These are phyloP conservation scores for Odontarrhena argentea DNA, from an alignment of 345 rosid genomes.

Conservation along the genomic window DNA sequence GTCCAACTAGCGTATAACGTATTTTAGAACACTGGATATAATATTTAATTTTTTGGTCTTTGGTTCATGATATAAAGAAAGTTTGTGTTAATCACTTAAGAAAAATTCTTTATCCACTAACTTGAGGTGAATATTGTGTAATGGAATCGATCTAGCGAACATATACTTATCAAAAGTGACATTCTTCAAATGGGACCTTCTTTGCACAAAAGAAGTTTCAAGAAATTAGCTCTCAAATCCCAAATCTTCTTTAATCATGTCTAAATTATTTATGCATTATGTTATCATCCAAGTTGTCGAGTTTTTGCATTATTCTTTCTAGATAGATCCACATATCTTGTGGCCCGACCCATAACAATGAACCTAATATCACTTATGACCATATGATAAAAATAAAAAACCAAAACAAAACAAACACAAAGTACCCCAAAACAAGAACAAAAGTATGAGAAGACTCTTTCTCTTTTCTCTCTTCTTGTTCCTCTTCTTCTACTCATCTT, in stretches of 20 bases:
- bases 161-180: conserved; percentile 33
- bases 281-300: conserved; percentile 23
- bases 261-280: conserved; percentile 16
- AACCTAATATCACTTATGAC: conserved; percentile 8
- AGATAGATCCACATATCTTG: not conserved
- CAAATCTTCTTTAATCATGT: conserved; percentile 20
- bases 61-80: conserved; percentile 10
- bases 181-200: conserved; percentile 31
- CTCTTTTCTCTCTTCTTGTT: conserved; percentile 26
- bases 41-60: not conserved
- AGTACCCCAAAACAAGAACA: conserved; percentile 28
- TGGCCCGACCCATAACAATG: conserved; percentile 11
- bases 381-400: conserved; percentile 12
- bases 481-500: conserved; percentile 32
- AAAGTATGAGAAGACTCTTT: conserved; percentile 28
- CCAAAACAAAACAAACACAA: conserved; percentile 13
- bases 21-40: too few species aligned
- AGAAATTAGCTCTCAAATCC: conserved; percentile 11
- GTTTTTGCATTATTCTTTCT: conserved; percentile 5
- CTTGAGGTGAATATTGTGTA: not conserved
- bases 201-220: conserved; percentile 32
- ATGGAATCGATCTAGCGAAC: conserved; percentile 31
- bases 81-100: not conserved
- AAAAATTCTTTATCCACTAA: conserved; percentile 31
- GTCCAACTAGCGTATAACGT: too few species aligned